Evolutionary conservation across 345 rosid genomes (phyloP), one percentile per base, ranked within the genome.

Genomic region (Triadica sebifera): DNA sequence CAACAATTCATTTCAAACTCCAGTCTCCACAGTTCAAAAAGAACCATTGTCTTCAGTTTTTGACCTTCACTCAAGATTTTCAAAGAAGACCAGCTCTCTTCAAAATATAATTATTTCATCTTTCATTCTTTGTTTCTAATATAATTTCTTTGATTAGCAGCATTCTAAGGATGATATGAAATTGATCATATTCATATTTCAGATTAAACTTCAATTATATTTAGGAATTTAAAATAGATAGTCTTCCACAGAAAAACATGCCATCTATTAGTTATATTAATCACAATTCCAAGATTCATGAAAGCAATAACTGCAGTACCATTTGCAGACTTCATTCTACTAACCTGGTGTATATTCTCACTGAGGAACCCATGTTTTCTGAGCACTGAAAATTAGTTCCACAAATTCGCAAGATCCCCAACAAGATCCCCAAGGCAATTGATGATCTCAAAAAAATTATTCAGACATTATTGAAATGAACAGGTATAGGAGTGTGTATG

Each of bases 311-410:
- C 20, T 38, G 45, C 20, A 22, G 20, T 49, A 75, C 3, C 22
- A 16, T 11, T 4, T 29, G 45, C n/a, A 38, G 71, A 41, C 64
- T 75, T 53, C 72, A 78, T 66, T 81, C 51, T 41, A 77, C 85
- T 72, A 45, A 84, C 87, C 85, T 81, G 74, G 70, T 72, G 43
- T 16, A 58, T 39, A 34, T 24, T 78, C 69, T 56, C 19, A 3
- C 8, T 22, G 17, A 16, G 65, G 39, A 49, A 79, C 61, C 37
- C 69, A 71, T 29, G 53, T n/a, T 25, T 12, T 45, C 62, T 25
- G 46, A 50, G 66, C 43, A 75, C 16, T 38, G 55, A 57, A 60
- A 74, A 72, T 56, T 70, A 73, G 58, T 71, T 82, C 69, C 76
- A 73, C 58, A 70, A 66, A 58, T 63, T 71, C 60, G 70, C 74